Evolutionary conservation across 2,329 filamentous ascomycete genomes (phyloP), one percentile per base, ranked within the genome.

Genomic region (Blastomyces gilchristii): DNA sequence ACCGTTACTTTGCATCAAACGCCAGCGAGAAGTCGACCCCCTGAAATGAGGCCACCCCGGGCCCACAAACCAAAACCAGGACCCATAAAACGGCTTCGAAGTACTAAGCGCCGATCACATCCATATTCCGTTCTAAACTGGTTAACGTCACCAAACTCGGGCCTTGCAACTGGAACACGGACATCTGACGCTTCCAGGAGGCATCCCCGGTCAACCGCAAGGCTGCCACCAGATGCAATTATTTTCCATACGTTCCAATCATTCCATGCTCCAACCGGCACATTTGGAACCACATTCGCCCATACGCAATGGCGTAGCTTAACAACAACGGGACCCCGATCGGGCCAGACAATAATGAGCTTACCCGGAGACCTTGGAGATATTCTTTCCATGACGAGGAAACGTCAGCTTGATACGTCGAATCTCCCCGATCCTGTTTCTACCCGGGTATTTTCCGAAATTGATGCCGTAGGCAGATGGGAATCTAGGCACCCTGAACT

Each of bases 181-280:
- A 9, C n/a, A 50, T 25, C 58, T 41, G 12, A 7, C 18, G 12
- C 52, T 41, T n/a, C 63, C 39, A 56, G 57, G 53, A 56, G 47
- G 6, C 37, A 39, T 28, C 16, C 56, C 39, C 58, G 12, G 16
- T 65, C 67, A 22, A 68, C 73, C 9, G 72, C 72, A 25, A 62
- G 64, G 45, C 66, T 72, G 50, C 68, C 67, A 2, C 68, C 70
- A 4, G 70, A 72, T 65, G 67, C 71, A 12, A 75, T 76, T 68
- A 62, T 79, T 28, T 76, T 77, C 70, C 73, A 71, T 56, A 71
- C 77, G 22, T 66, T 65, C 16, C 76, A 78, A 58, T 62, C 64
- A 1, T 81, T 79, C 66, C 71, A 80, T 63, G 39, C 68, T 9
- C 63, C 65, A 3, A 78, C 69, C 41, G 79, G 79, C 3, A 81